phyloP scores from a whole-genome alignment of 345 rosid genomes.

The Citrus sinensis region DVS_A1.0 CM039165.1:27199501-27200000 shows the following conservation, averaged over 20 bases:
- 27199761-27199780: slow-evolving; percentile 37
- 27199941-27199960: background rate
- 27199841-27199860: slow-evolving; percentile 11
- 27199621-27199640: slow-evolving; percentile 32
- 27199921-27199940: slow-evolving; percentile 1
- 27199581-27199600: slow-evolving; percentile 28
- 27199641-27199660: slow-evolving; percentile 32
- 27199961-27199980: background rate
- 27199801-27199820: slow-evolving; percentile 45
- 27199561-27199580: slow-evolving; percentile 33
- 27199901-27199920: slow-evolving; percentile 14
- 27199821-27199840: slow-evolving; percentile 33
- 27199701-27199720: background rate
- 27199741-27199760: slow-evolving; percentile 35
- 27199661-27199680: slow-evolving; percentile 34
- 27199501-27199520: slow-evolving; percentile 41
- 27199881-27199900: slow-evolving; percentile 11
- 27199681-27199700: slow-evolving; percentile 35
- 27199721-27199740: background rate
- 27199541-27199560: slow-evolving; percentile 33
- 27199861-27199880: slow-evolving; percentile 15
- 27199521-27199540: slow-evolving; percentile 39
- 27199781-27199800: slow-evolving; percentile 36
- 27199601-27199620: slow-evolving; percentile 18
- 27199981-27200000: background rate